These are phyloP conservation scores for Pleurotus djamor DNA, from an alignment of 768 basidiomycete genomes.

Conservation along the genomic window DNA sequence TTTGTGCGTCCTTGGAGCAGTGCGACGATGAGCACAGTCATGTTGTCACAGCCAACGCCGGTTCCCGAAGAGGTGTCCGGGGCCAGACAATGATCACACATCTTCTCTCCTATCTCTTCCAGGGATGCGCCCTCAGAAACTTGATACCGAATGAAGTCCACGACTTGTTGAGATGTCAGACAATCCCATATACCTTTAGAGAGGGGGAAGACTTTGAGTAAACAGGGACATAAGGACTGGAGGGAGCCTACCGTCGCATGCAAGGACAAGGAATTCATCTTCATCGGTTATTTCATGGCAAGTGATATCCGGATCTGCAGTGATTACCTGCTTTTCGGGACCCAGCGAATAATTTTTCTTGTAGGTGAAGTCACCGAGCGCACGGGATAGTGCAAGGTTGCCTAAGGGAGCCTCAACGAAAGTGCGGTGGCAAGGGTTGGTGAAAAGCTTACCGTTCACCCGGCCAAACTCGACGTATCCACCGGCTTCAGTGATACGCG, in stretches of 20 bases:
- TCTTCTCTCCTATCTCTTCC: slow-evolving; percentile 80
- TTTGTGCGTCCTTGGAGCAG: slow-evolving; percentile 84
- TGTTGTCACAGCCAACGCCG: slow-evolving; percentile 98
- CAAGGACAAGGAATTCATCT: slow-evolving; percentile 95
- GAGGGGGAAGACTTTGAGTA: slow-evolving; percentile 7
- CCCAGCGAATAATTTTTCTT: slow-evolving; percentile 85
- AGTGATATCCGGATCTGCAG: slow-evolving; percentile 89
- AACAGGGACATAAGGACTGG: background rate
- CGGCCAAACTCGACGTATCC: slow-evolving; percentile 97
- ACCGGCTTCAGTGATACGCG: slow-evolving; percentile 85
- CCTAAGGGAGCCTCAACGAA: slow-evolving; percentile 43
- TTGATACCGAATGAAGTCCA: slow-evolving; percentile 84
- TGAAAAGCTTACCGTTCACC: slow-evolving; percentile 74
- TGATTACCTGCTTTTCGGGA: slow-evolving; percentile 93
- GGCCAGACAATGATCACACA: slow-evolving; percentile 92
- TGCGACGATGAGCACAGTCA: slow-evolving; percentile 93
- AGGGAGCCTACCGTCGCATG: slow-evolving; percentile 82
- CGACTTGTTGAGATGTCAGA: slow-evolving; percentile 85
- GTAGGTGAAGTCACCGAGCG: slow-evolving; percentile 97
- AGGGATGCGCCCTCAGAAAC: slow-evolving; percentile 79
- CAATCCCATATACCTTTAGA: slow-evolving; percentile 97
- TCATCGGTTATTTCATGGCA: slow-evolving; percentile 80
- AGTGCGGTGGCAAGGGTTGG: background rate
- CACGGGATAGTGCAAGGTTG: slow-evolving; percentile 92
- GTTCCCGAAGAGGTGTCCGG: slow-evolving; percentile 88